A percentile compares a stretch with the other conserved stretches of the same genome.
These are phyloP conservation scores for Emydomyces testavorans DNA, from an alignment of 2,329 filamentous ascomycete genomes.

Conservation along the genomic window DNA sequence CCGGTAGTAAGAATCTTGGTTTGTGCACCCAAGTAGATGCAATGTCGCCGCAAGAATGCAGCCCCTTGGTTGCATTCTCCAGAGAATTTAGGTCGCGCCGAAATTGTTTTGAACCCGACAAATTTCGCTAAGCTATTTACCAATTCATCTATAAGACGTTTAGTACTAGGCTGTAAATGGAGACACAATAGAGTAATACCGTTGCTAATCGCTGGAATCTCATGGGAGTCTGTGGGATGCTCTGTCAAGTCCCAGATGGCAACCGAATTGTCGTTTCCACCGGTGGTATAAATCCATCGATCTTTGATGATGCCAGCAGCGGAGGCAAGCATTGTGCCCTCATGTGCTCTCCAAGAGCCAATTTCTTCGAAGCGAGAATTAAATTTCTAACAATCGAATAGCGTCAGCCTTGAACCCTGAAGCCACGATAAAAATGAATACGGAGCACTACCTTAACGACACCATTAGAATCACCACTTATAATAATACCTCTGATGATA, in stretches of 20 bases:
- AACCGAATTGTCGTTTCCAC: slow-evolving; percentile 81
- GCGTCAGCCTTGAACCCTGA: not conserved
- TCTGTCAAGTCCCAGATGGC: slow-evolving; percentile 73
- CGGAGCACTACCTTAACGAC: slow-evolving; percentile 55
- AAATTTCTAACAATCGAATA: slow-evolving; percentile 43
- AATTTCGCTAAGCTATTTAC: slow-evolving; percentile 71
- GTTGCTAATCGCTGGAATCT: slow-evolving; percentile 45
- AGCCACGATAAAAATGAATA: not conserved
- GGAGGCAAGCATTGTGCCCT: slow-evolving; percentile 78
- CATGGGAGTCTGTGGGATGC: slow-evolving; percentile 38
- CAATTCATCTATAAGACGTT: slow-evolving; percentile 37
- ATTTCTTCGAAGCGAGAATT: slow-evolving; percentile 76
- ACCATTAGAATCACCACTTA: slow-evolving; percentile 84
- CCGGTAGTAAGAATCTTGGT: slow-evolving; percentile 82
- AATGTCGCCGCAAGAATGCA: slow-evolving; percentile 77
- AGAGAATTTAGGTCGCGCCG: slow-evolving; percentile 70
- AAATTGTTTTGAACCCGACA: slow-evolving; percentile 83
- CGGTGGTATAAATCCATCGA: slow-evolving; percentile 80
- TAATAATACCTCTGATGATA: slow-evolving; percentile 72
- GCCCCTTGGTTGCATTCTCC: slow-evolving; percentile 89
- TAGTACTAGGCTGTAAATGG: not conserved
- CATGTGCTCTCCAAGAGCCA: slow-evolving; percentile 67
- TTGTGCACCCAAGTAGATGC: slow-evolving; percentile 80
- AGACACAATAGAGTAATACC: slow-evolving; percentile 28
- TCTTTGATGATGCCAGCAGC: slow-evolving; percentile 58